Evolutionary conservation across 768 basidiomycete species (phyloP).

Genomic region (Serendipita indica): DNA sequence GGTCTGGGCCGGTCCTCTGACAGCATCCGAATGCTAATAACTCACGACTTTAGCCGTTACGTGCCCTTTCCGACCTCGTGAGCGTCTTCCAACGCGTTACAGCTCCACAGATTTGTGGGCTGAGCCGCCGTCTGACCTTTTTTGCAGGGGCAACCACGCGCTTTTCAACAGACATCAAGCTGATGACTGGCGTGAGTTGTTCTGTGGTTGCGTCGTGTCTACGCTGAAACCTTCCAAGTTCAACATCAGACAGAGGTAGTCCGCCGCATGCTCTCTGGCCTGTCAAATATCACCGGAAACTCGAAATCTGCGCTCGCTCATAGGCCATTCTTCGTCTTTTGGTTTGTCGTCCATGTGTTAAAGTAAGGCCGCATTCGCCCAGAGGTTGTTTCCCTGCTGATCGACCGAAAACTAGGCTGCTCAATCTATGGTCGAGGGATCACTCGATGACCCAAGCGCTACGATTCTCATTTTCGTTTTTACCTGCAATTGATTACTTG

Average conservation of each 20-base stretch:
- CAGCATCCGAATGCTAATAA: conserved; percentile 5
- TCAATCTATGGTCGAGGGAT: conserved; percentile 45
- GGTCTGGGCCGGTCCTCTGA: background rate
- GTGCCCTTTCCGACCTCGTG: conserved; percentile 1
- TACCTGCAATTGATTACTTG: conserved; percentile 48
- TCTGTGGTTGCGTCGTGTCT: conserved; percentile 6
- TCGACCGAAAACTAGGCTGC: background rate
- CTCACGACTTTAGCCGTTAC: conserved; percentile 6
- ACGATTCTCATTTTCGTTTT: conserved; percentile 49
- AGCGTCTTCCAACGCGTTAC: background rate
- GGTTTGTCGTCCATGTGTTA: conserved; percentile 33
- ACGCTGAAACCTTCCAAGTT: conserved; percentile 32
- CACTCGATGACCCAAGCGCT: conserved; percentile 40
- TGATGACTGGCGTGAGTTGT: conserved; percentile 49
- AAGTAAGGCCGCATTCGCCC: background rate
- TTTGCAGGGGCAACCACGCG: conserved; percentile 8
- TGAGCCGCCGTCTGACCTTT: background rate
- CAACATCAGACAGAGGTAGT: conserved; percentile 53
- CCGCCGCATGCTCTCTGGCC: conserved; percentile 39
- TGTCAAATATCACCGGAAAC: conserved; percentile 36
- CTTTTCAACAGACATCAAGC: conserved; percentile 44
- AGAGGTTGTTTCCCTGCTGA: background rate
- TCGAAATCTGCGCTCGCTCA: conserved; percentile 30
- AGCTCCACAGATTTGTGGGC: background rate
- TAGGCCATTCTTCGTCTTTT: conserved; percentile 53